Evolutionary conservation across 805 yeast genomes (phyloP).

Genomic region (Lachancea dasiensis): DNA sequence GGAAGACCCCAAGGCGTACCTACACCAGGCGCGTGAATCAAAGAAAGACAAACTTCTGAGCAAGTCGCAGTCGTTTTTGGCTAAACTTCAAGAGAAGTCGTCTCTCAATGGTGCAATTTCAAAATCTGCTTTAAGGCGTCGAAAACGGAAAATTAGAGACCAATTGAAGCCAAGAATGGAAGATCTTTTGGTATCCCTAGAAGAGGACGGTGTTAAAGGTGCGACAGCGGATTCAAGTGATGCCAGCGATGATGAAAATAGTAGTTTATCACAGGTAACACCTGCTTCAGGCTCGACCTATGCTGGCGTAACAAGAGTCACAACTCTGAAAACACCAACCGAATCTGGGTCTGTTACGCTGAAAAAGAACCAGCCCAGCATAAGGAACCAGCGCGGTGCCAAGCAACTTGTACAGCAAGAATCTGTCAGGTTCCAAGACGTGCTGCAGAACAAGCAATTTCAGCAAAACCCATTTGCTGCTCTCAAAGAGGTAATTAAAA

Average conservation of each 20-base stretch:
- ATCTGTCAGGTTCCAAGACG: conserved; percentile 49
- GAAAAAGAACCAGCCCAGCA: conserved; percentile 45
- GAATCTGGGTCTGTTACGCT: conserved; percentile 15
- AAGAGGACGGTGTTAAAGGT: conserved; percentile 25
- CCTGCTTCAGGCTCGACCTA: not conserved
- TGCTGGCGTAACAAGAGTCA: conserved; percentile 7
- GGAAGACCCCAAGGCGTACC: conserved; percentile 40
- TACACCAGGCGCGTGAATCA: conserved; percentile 46
- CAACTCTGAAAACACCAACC: conserved; percentile 1
- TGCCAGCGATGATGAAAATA: conserved; percentile 4
- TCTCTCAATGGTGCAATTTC: conserved; percentile 44
- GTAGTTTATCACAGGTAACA: not conserved
- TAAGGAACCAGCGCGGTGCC: conserved; percentile 48
- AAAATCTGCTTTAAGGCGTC: conserved; percentile 57
- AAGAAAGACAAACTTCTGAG: conserved; percentile 47
- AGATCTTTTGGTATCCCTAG: conserved; percentile 53
- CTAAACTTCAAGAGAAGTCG: conserved; percentile 18
- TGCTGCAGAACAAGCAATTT: conserved; percentile 49
- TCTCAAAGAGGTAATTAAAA: conserved; percentile 51
- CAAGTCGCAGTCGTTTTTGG: conserved; percentile 34
- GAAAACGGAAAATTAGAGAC: conserved; percentile 57
- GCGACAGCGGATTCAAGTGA: conserved; percentile 13
- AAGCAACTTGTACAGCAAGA: conserved; percentile 53
- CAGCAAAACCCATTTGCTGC: conserved; percentile 60
- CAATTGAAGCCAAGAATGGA: conserved; percentile 61